Base-by-base conservation (phyloP, 139 green algal genomes). In the Zygnema circumcarinatum region DNA sequence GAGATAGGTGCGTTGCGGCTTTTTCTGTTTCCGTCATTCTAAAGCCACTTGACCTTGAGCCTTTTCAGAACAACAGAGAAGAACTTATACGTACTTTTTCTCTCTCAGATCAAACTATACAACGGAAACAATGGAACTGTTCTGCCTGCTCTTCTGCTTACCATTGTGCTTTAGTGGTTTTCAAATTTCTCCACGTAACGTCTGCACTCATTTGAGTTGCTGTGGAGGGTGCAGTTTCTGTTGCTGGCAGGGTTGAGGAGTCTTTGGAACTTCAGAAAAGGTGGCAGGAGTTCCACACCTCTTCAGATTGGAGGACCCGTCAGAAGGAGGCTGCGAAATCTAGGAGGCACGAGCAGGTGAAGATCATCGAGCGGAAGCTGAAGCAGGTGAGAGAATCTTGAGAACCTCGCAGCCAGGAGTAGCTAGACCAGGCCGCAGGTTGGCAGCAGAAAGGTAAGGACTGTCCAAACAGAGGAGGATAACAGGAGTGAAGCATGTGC, bases 361-460 rank as follows among this genome's bases (percentile, higher is more conserved):
- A 40, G 0, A 39, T 40, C 41, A 86, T 86, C 53, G 80, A 78
- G 32, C 39, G 47, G 22, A 78, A 79, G 41, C 80, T 86, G n/a
- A 40, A 41, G 32, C 54, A 40, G 80, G 76, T 84, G 76, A 56
- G 39, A 33, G 69, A 16, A 25, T 72, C 54, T 72, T 25, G 25
- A 25, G 25, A 29, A 25, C 54, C 54, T 72, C 25, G 54, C 54
- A 72, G 25, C 54, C 54, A 29, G 25, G 29, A 72, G 25, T 72
- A 33, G 25, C 54, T 25, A 72, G 29, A 25, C 54, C 54, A 33
- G 54, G 25, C 54, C 29, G 25, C 25, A 25, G 54, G 25, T 72
- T 25, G 25, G 54, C 54, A 29, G 25, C 25, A 25, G 54, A 72
- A 25, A 72, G 25, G 29, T 29, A 29, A 29, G 54, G 54, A 25